Evolutionary conservation across 768 basidiomycete species (phyloP).

Genomic region (Coprinopsis strossmayeri): DNA sequence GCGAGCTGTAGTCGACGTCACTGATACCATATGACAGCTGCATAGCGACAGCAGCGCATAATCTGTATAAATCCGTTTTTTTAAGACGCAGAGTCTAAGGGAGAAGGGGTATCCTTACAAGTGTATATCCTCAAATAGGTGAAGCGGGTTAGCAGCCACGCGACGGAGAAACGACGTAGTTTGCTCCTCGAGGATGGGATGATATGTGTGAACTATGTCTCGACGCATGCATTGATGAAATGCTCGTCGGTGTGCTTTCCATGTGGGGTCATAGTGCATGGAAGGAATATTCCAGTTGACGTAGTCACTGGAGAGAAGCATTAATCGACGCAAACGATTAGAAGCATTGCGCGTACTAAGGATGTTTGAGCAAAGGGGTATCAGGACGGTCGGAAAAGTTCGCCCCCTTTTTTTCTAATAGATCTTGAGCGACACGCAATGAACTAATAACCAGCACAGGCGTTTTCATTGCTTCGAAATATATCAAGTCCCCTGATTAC

Average conservation of each 20-base stretch:
- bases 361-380: neutral
- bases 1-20: neutral
- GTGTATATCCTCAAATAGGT: conserved; percentile 4
- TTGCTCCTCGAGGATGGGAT: conserved; percentile 8
- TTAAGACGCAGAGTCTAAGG: neutral
- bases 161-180: conserved; percentile 5
- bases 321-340: neutral
- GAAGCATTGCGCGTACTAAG: neutral
- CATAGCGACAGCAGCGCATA: neutral
- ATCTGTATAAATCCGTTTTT: neutral
- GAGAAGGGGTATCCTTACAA: neutral
- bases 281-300: conserved; percentile 3
- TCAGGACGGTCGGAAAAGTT: conserved; percentile 19
- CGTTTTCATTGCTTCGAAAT: conserved; percentile 19
- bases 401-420: conserved; percentile 22
- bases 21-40: neutral
- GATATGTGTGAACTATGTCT: conserved; percentile 3
- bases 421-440: conserved; percentile 18
- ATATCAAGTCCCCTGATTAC: conserved; percentile 13
- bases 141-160: conserved; percentile 3
- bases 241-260: conserved; percentile 10
- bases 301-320: conserved; percentile 1
- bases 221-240: conserved; percentile 11
- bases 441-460: conserved; percentile 21
- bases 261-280: conserved; percentile 12